Evolutionary conservation across 1,284 basidiomycete genomes (phyloP), one percentile per base, ranked within the genome.

Genomic region (Pseudozyma sp.): DNA sequence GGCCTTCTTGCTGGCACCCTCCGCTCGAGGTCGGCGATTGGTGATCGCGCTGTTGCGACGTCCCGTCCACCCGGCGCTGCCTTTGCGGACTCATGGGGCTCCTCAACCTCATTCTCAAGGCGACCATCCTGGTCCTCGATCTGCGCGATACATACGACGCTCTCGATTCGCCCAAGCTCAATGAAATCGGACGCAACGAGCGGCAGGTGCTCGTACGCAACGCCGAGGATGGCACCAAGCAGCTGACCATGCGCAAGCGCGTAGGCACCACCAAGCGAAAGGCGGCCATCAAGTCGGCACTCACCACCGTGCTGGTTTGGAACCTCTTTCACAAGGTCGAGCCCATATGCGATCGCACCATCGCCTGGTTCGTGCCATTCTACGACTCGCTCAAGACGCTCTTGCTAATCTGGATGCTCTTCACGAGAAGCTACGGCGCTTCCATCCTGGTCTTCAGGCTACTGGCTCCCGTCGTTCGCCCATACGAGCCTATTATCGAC

Each of bases 331-430:
- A 48, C 46, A 68, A 64, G 37, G 14, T 75, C 17, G 73, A 75
- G 55, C 73, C 73, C 4, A 7, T 68, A 1, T 64, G 60, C 48
- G 73, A 75, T 46, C 57, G 58, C 1, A 68, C 61, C 35, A 52
- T 75, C n/a, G 58, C 68, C 11, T 75, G 73, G 73, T 63, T 75
- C 33, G 57, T 75, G 5, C 73, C 73, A 3, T 75, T 75, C 52
- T 75, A 75, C 55, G 73, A 71, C 48, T 65, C 73, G 10, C 60
- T 70, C 54, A 75, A 75, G 46, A 75, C 73, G 0, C 73, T 75
- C 17, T 68, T 71, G n/a, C 61, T 75, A 35, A 24, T 75, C 6
- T 75, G 73, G 73, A 57, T 75, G 60, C 68, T 75, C 13, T 64
- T 66, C 54, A 75, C 73, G 2, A 48, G 73, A 13, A 75, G 68